Conservation (phyloP, 257 asterid genomes). For the Cinchona pubescens region DNA sequence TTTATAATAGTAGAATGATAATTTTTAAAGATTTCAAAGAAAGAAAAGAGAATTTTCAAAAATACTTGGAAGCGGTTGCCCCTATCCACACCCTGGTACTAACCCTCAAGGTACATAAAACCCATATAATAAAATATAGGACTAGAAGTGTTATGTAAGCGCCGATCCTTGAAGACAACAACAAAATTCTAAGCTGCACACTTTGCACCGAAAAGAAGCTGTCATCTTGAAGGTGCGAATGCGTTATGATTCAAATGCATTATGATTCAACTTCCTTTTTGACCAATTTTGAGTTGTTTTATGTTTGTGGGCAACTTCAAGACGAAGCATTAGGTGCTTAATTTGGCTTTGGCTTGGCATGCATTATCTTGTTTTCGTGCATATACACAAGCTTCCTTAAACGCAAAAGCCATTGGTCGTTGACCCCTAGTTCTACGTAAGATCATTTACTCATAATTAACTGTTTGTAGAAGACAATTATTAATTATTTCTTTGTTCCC, state of each 20-base stretch:
- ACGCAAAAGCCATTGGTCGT: slow-evolving; percentile 23
- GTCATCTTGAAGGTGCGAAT: slow-evolving; percentile 21
- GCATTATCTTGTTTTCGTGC: slow-evolving; percentile 55
- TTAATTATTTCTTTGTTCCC: background rate
- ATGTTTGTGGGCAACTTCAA: slow-evolving; percentile 31
- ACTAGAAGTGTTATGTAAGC: slow-evolving; percentile 15
- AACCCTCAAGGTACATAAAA: too few species aligned
- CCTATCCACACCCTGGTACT: too few species aligned
- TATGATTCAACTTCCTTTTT: slow-evolving; percentile 11
- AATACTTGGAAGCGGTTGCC: too few species aligned
- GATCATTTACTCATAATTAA: slow-evolving; percentile 10
- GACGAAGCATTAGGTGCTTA: slow-evolving; percentile 37
- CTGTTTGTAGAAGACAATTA: slow-evolving; percentile 3
- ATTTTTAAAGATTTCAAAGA: too few species aligned
- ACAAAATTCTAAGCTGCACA: slow-evolving; percentile 23
- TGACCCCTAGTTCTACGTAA: slow-evolving; percentile 25
- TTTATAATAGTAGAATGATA: too few species aligned
- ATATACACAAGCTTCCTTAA: slow-evolving; percentile 54
- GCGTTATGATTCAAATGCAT: too few species aligned
- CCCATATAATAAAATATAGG: too few species aligned
- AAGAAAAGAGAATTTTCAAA: too few species aligned
- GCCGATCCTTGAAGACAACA: slow-evolving; percentile 27
- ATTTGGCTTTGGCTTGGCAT: slow-evolving; percentile 31
- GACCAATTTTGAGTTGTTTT: slow-evolving; percentile 16
- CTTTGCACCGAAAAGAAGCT: slow-evolving; percentile 76